phyloP scores from a whole-genome alignment of 1,284 basidiomycete species.

The Ustilago cynodontis region DNA sequence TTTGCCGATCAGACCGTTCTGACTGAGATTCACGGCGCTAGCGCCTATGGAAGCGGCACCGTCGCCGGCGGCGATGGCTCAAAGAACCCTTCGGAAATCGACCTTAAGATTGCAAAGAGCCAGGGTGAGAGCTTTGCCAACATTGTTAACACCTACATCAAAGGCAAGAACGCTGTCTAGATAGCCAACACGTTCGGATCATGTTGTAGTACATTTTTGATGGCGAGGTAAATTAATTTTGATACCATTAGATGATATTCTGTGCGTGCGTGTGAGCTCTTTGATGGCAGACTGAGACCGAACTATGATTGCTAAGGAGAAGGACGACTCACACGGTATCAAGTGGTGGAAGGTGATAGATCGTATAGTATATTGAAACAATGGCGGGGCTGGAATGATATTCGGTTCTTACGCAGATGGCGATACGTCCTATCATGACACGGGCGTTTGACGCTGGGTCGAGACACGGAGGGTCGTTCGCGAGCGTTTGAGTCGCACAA shows the following conservation, averaged over 20 bases:
- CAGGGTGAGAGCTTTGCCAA: conserved; percentile 57
- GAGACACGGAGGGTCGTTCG: too few relatives aligned
- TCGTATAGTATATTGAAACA: too few relatives aligned
- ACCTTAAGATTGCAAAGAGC: conserved; percentile 44
- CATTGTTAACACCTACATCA: conserved; percentile 54
- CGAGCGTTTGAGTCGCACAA: too few relatives aligned
- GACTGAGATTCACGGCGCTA: conserved; percentile 43
- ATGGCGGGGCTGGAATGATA: too few relatives aligned
- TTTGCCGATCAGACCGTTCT: conserved; percentile 41
- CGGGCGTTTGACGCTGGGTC: too few relatives aligned
- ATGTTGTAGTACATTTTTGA: too few relatives aligned
- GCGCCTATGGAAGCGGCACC: conserved; percentile 57
- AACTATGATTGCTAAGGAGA: too few relatives aligned
- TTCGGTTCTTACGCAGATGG: too few relatives aligned
- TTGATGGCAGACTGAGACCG: too few relatives aligned
- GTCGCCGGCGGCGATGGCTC: conserved; percentile 56
- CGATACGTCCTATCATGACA: too few relatives aligned
- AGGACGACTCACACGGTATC: not conserved
- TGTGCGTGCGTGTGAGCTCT: too few relatives aligned
- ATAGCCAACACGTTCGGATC: not conserved
- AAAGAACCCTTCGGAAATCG: conserved; percentile 47
- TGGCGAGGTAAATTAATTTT: not conserved
- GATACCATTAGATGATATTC: conserved; percentile 2
- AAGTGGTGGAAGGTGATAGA: too few relatives aligned
- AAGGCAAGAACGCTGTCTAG: conserved; percentile 43